Base-by-base conservation (phyloP, 768 basidiomycete genomes). In the Lactifluus subvellereus region DNA sequence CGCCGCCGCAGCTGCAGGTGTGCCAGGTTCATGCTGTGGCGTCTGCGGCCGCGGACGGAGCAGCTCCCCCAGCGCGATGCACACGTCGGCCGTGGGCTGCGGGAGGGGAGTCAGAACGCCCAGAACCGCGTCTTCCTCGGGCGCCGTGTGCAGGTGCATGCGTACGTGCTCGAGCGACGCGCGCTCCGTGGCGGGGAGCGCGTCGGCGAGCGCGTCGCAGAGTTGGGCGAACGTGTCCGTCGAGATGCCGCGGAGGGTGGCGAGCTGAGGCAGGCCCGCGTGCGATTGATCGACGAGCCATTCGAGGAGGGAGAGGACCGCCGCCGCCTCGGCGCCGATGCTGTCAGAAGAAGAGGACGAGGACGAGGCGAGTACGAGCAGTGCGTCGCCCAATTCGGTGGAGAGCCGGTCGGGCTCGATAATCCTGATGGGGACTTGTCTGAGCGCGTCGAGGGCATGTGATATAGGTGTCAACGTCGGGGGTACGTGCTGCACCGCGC, bases 211-310 rank as follows among this genome's bases (percentile, higher is more conserved):
- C 49, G 65, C 70, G 48, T 79, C 77, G 57, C 78, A 83, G 10
- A 88, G 73, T 16, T 75, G 73, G 7, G 76, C 70, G 67, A 84
- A 80, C 0, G 74, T 77, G 22, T 81, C 77, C 49, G 72, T 65
- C 4, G 81, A 77, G 57, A 88, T 76, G 9, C 81, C 80, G 11
- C 72, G 76, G 9, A 88, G 75, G 22, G 77, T 77, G n/a, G 71
- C 72, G 18, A 82, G 75, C 47, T 77, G 78, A 51, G 76, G 70
- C 7, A 78, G 74, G 6, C 74, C 75, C 49, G 81, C 79, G 4
- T 75, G 71, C 13, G 76, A 68, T 6, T 55, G 60, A 5, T 57
- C 51, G 30, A 66, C 61, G n/a, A 86, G 74, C 85, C 86, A 88
- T 57, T 78, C 75, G n/a, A 88, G 74, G 1, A 83, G 73, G 4